A percentile compares a stretch with the other conserved stretches of the same genome.
Conservation (phyloP, 2,329 filamentous ascomycete genomes). For the Penicillium sp. region DNA sequence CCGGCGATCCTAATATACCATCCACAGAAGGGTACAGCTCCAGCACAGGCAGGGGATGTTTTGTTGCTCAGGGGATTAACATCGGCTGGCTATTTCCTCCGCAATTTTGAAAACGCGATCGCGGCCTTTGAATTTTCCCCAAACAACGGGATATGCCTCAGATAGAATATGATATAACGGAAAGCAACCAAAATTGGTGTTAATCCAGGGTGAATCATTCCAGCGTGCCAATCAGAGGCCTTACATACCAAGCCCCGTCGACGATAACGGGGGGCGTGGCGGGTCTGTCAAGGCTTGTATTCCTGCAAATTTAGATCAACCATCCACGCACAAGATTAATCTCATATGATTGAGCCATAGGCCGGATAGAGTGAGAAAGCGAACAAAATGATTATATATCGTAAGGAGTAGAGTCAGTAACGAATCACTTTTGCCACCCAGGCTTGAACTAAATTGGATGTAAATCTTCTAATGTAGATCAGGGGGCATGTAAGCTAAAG, state of each 20-base stretch:
- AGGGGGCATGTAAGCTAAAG: slow-evolving; percentile 13
- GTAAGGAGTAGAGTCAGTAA: neutral
- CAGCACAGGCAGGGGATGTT: neutral
- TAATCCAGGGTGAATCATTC: slow-evolving; percentile 19
- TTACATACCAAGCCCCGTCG: slow-evolving; percentile 17
- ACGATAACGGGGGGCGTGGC: slow-evolving; percentile 25
- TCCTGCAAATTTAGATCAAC: slow-evolving; percentile 29
- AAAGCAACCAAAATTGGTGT: slow-evolving; percentile 8
- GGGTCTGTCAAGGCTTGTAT: slow-evolving; percentile 26
- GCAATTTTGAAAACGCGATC: neutral
- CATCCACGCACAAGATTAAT: neutral
- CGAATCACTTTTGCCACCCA: neutral
- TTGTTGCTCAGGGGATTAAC: slow-evolving; percentile 4
- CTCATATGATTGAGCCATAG: neutral
- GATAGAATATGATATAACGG: slow-evolving; percentile 3
- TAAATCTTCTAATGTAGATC: slow-evolving; percentile 8
- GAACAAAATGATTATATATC: neutral
- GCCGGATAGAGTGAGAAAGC: neutral
- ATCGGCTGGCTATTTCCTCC: neutral
- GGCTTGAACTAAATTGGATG: neutral
- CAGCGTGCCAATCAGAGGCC: slow-evolving; percentile 23
- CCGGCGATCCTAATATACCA: neutral
- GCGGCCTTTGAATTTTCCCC: neutral
- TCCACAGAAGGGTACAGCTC: neutral
- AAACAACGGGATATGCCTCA: neutral